Evolutionary conservation across 2,329 filamentous ascomycete genomes (phyloP).

Genomic region (Zalaria sp.): DNA sequence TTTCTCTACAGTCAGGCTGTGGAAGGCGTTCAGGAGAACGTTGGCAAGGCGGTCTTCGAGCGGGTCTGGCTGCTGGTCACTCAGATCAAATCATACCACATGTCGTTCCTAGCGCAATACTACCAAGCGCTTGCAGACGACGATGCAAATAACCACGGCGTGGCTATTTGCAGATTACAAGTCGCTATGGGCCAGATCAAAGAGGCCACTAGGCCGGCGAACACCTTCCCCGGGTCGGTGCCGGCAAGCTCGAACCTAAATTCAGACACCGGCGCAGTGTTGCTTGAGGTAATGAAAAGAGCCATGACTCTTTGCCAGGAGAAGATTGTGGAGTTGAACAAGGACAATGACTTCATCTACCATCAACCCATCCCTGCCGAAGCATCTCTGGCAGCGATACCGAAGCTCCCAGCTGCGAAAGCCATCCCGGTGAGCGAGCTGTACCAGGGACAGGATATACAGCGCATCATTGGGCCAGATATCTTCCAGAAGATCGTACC

Average conservation of each 20-base stretch:
- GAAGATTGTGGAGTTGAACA: slow-evolving; percentile 59
- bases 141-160: slow-evolving; percentile 74
- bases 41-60: slow-evolving; percentile 81
- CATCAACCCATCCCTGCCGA: slow-evolving; percentile 84
- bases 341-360: slow-evolving; percentile 98
- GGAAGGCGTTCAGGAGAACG: slow-evolving; percentile 86
- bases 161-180: slow-evolving; percentile 70
- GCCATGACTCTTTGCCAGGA: slow-evolving; percentile 71
- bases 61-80: slow-evolving; percentile 79
- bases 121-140: slow-evolving; percentile 87
- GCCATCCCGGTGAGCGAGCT: slow-evolving; percentile 93
- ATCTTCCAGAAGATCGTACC: slow-evolving; percentile 95
- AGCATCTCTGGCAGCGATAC: slow-evolving; percentile 63
- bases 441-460: slow-evolving; percentile 93
- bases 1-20: slow-evolving; percentile 77
- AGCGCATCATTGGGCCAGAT: slow-evolving; percentile 90
- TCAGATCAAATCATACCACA: slow-evolving; percentile 69
- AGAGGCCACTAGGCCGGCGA: slow-evolving; percentile 64
- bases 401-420: slow-evolving; percentile 89
- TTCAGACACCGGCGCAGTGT: slow-evolving; percentile 58
- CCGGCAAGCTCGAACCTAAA: slow-evolving; percentile 72
- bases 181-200: slow-evolving; percentile 65
- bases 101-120: slow-evolving; percentile 79
- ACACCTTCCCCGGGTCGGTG: slow-evolving; percentile 65
- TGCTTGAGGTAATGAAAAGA: slow-evolving; percentile 73